Evolutionary conservation across 2,329 filamentous ascomycete species (phyloP).

Genomic region (Acrocalymma vagum): DNA sequence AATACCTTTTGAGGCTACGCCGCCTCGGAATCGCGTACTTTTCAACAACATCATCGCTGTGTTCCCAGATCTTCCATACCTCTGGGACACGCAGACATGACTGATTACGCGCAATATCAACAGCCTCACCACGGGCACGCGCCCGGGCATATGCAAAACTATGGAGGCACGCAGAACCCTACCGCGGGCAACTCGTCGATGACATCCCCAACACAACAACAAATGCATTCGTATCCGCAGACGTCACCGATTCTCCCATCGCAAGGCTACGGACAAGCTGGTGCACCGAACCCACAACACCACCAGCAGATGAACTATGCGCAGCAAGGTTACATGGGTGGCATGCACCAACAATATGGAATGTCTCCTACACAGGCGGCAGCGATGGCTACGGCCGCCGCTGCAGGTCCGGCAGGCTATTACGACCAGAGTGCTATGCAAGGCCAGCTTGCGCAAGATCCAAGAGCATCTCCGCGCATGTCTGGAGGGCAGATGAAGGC

Average conservation of each 20-base stretch:
- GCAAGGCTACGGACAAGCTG: constrained; percentile 73
- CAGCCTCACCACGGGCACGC: constrained; percentile 56
- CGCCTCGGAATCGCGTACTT: constrained; percentile 34
- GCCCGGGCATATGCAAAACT: constrained; percentile 50
- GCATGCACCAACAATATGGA: constrained; percentile 77
- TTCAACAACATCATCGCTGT: constrained; percentile 29
- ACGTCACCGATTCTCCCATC: constrained; percentile 82
- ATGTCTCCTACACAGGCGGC: constrained; percentile 87
- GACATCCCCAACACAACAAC: constrained; percentile 74
- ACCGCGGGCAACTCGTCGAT: constrained; percentile 59
- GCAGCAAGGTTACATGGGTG: constrained; percentile 77
- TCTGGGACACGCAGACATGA: constrained; percentile 40
- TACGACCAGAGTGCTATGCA: constrained; percentile 73
- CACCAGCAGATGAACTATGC: constrained; percentile 82
- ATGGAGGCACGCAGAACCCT: constrained; percentile 46
- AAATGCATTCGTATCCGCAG: constrained; percentile 64
- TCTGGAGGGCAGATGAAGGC: constrained; percentile 72
- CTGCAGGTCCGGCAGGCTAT: constrained; percentile 77
- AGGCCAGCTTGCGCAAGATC: constrained; percentile 64
- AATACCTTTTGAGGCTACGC: constrained; percentile 34
- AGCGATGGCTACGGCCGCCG: constrained; percentile 92
- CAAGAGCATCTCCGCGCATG: constrained; percentile 78
- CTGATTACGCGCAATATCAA: constrained; percentile 60
- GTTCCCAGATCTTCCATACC: constrained; percentile 30
- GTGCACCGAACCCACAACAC: constrained; percentile 67